These are phyloP conservation scores for Dalechampia spathulata DNA, from an alignment of 441 rosid species.

Conservation along the genomic window DNA sequence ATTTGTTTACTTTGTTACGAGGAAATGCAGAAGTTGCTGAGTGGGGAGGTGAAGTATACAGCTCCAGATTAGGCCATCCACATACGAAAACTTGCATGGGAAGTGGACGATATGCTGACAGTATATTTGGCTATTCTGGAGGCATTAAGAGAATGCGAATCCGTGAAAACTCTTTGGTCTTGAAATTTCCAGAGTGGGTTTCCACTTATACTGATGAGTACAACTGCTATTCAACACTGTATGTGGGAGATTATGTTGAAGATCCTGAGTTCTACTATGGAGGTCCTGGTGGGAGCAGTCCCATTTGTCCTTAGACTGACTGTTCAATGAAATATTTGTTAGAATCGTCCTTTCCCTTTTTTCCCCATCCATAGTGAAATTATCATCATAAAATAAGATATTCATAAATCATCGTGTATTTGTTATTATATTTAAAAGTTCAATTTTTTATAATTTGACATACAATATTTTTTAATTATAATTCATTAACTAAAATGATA, in stretches of 20 bases:
- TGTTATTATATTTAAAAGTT: too few relatives aligned
- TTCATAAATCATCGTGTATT: too few relatives aligned
- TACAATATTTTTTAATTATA: too few relatives aligned
- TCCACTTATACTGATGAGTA: conserved; percentile 31
- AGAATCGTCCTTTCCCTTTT: too few relatives aligned
- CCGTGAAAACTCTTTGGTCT: conserved; percentile 33
- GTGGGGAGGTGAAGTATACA: conserved; percentile 79
- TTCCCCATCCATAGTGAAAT: too few relatives aligned
- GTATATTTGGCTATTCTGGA: conserved; percentile 26
- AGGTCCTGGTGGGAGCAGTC: conserved; percentile 62
- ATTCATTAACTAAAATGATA: too few relatives aligned
- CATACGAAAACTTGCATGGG: too few relatives aligned
- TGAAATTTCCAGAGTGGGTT: conserved; percentile 40
- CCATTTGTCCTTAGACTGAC: conserved; percentile 51
- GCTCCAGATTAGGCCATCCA: conserved; percentile 41
- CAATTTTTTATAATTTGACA: too few relatives aligned
- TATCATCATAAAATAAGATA: too few relatives aligned
- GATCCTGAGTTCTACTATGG: conserved; percentile 67
- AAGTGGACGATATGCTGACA: conserved; percentile 40
- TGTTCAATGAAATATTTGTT: too few relatives aligned
- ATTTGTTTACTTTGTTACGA: conserved; percentile 26
- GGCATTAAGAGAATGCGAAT: conserved; percentile 37
- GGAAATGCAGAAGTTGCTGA: conserved; percentile 38
- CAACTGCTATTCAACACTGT: conserved; percentile 32
- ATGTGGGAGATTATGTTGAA: conserved; percentile 26